These are phyloP conservation scores for Gyromitra esculenta DNA, from an alignment of 2,329 filamentous ascomycete genomes.

Conservation along the genomic window DNA sequence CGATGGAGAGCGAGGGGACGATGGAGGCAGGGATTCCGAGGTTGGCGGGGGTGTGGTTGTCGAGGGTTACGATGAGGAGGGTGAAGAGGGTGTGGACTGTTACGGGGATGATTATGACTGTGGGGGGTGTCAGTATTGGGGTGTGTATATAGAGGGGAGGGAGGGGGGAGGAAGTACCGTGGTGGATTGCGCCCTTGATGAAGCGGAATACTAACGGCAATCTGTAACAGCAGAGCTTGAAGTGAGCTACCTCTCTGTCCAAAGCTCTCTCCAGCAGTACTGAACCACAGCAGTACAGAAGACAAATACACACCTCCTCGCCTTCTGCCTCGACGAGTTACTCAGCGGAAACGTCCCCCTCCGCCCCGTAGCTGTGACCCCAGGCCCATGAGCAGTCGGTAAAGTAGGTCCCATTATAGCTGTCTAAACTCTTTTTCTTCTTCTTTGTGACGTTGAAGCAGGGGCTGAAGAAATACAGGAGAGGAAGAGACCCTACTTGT, in stretches of 20 bases:
- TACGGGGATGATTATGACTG: conserved; percentile 68
- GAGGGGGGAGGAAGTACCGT: conserved; percentile 49
- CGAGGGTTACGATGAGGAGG: conserved; percentile 68
- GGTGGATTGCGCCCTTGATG: conserved; percentile 72
- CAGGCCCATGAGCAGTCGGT: conserved; percentile 22
- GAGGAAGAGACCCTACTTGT: background rate
- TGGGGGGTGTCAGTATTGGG: conserved; percentile 1
- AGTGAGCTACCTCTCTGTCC: background rate
- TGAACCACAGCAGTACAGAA: conserved; percentile 3
- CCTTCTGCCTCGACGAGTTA: conserved; percentile 54
- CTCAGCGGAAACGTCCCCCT: conserved; percentile 53
- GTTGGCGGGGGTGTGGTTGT: conserved; percentile 64
- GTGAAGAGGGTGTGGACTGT: conserved; percentile 69
- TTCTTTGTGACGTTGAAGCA: background rate
- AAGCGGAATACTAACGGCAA: conserved; percentile 73
- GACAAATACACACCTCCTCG: conserved; percentile 46
- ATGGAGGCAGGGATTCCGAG: conserved; percentile 69
- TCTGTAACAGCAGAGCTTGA: conserved; percentile 59
- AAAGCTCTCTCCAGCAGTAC: background rate
- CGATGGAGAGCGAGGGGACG: conserved; percentile 71
- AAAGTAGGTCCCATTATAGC: conserved; percentile 42
- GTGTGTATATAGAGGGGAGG: conserved; percentile 13
- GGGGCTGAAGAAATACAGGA: background rate
- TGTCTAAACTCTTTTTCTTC: background rate
- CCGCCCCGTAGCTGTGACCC: background rate